Evolutionary conservation across 2,329 filamentous ascomycete genomes (phyloP), one percentile per base, ranked within the genome.

Genomic region (Myriosclerotinia curreyana): DNA sequence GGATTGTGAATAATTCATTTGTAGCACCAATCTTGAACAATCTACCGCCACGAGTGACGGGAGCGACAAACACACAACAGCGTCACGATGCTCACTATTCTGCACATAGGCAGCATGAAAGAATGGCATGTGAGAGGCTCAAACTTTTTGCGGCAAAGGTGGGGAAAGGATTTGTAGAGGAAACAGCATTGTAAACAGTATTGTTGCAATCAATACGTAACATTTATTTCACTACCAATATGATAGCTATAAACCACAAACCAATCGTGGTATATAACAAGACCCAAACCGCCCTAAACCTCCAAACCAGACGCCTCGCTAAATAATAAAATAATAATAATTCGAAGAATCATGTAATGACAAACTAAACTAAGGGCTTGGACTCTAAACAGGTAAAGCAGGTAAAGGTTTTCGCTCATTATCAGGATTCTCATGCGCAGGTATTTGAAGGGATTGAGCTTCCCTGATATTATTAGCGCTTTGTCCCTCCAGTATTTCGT

Each of bases 261-360:
- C 9, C 20, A 58, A 36, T 58, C 15, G n/a, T 48, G 42, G 55
- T 49, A 48, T 59, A 59, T 36, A 20, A n/a, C 8, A 59, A 59
- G 14, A 59, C 46, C 28, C 20, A 22, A 38, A 53, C 5, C 12
- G 17, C 20, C n/a, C 31, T 25, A 22, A 8, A 22, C 36, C 9
- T 20, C 55, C 28, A 59, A 38, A 48, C 55, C 42, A 38, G n/a
- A 59, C 55, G 25, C 55, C 55, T 48, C 55, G 42, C 55, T 59
- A 59, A 59, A 59, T 49, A 15, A 12, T 59, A 59, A 34, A 46
- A 49, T 17, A 36, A 59, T 2, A 48, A 49, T 48, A 58, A 17
- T 12, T 7, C 3, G 8, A 48, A 38, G 31, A 5, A 15, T 25
- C 31, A 59, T 12, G n/a, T 25, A 5, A 38, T 25, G 14, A 22